These are phyloP conservation scores for Tetrahymena thermophila DNA, from an alignment of 73 alveolate genomes.

Conservation along the genomic window DNA sequence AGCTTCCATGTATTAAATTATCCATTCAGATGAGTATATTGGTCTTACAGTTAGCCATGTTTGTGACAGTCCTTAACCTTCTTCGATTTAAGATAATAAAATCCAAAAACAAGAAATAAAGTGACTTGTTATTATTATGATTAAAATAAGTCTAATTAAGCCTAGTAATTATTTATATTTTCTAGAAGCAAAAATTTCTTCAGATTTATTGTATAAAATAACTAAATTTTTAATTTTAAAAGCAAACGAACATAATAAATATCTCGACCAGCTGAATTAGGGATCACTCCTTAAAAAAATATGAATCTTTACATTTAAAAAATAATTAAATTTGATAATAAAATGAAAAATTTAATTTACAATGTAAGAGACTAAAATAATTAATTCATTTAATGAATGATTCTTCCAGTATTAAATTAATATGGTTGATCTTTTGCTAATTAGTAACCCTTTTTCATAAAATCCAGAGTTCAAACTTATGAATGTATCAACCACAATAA, in stretches of 20 bases:
- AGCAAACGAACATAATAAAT: not conserved
- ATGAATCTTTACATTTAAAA: not conserved
- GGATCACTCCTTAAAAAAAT: not conserved
- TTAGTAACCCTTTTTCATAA: not conserved
- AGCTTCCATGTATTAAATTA: conserved; percentile 22
- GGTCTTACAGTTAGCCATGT: not conserved
- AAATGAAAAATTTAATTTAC: not conserved
- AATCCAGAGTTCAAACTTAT: not conserved
- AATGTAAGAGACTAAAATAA: not conserved
- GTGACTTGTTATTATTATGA: not conserved
- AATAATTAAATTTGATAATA: not conserved
- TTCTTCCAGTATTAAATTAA: not conserved
- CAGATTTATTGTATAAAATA: not conserved
- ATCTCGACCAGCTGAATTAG: not conserved
- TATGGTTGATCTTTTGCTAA: not conserved
- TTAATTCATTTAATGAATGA: not conserved
- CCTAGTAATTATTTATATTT: not conserved
- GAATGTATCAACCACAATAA: not conserved
- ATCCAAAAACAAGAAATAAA: not conserved
- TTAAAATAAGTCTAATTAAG: not conserved
- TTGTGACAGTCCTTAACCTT: not conserved
- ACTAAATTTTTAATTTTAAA: not conserved
- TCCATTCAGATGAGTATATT: not conserved
- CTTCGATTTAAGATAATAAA: not conserved
- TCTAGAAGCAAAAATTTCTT: not conserved